Evolutionary conservation across 2,329 filamentous ascomycete species (phyloP).

Genomic region (Waltergamsia citrina): DNA sequence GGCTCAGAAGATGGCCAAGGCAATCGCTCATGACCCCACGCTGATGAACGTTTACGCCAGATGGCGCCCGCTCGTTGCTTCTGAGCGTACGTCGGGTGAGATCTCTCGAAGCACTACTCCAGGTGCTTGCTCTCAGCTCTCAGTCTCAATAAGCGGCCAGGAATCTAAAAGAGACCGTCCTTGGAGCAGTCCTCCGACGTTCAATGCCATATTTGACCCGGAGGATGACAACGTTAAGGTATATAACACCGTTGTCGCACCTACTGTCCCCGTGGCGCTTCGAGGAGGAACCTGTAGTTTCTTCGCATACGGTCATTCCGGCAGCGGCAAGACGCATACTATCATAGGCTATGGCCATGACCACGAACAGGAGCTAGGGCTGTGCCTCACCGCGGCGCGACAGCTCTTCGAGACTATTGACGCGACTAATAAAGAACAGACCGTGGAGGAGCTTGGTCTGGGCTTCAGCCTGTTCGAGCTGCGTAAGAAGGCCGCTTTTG

Average conservation of each 20-base stretch:
- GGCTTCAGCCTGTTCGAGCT: constrained; percentile 30
- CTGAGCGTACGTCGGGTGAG: neutral
- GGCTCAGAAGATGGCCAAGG: no score
- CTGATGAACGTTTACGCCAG: constrained; percentile 4
- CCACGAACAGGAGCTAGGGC: constrained; percentile 20
- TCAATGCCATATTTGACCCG: constrained; percentile 14
- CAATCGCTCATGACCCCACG: no score
- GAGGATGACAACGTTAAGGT: constrained; percentile 12
- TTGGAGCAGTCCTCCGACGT: constrained; percentile 12
- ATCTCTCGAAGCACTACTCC: neutral
- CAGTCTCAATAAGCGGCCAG: neutral
- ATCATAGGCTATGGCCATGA: constrained; percentile 29
- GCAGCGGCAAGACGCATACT: constrained; percentile 37
- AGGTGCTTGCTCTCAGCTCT: neutral
- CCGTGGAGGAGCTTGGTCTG: constrained; percentile 15
- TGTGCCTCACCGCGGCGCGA: constrained; percentile 24
- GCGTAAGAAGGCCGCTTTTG: constrained; percentile 28
- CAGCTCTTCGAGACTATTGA: constrained; percentile 16
- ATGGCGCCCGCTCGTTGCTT: constrained; percentile 3
- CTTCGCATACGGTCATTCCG: constrained; percentile 38
- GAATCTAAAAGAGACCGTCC: constrained; percentile 1
- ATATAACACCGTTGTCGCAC: constrained; percentile 18
- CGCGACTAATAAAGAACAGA: constrained; percentile 10
- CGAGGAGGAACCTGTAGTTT: constrained; percentile 27
- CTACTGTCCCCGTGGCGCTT: constrained; percentile 21